Base-by-base conservation (phyloP, 441 rosid genomes). In the Omphalea diandra region DNA sequence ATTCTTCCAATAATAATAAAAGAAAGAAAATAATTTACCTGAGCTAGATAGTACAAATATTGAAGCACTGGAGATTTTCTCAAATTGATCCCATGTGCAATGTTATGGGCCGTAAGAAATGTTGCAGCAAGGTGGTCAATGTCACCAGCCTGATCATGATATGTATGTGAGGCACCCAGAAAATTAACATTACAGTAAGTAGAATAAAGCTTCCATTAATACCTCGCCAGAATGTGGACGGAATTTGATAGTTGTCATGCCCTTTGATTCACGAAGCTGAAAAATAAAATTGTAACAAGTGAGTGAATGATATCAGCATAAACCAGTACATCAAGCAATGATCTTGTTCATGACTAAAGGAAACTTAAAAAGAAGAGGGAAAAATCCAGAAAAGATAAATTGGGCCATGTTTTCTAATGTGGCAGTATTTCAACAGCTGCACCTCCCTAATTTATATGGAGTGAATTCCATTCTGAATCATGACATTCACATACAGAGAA, bases 181-280 rank as follows among this genome's bases (percentile, higher is more conserved):
- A 35, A 54, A 72, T 40, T 20, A 27, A 58, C 17, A 69, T 58
- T 32, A 15, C 44, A 65, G 15, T 4, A 57, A 46, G 18, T 47
- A 69, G 22, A 49, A 52, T 20, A 32, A 70, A 67, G 65, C 49
- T 63, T 56, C 26, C 22, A 69, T 12, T 55, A 72, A 47, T 77
- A 95, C 99, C 98, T 95, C 97, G 56, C 99, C 99, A 56, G 98
- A 88, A 75, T 95, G 99, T 47, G 97, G 98, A 3, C 99, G 84
- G 67, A 95, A 86, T 61, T 90, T 88, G 86, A 95, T 95, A 55
- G 98, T 95, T 35, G 96, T 85, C 99, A 95, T 87, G 75, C 99
- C 99, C 86, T 95, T 95, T 27, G 88, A 89, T 81, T 95, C 99
- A 5, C 99, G 97, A 79, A 95, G 97, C 99, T 95, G 89, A 69